These are phyloP conservation scores for Naematelia aurantialba DNA, from an alignment of 768 basidiomycete species.

Conservation along the genomic window DNA sequence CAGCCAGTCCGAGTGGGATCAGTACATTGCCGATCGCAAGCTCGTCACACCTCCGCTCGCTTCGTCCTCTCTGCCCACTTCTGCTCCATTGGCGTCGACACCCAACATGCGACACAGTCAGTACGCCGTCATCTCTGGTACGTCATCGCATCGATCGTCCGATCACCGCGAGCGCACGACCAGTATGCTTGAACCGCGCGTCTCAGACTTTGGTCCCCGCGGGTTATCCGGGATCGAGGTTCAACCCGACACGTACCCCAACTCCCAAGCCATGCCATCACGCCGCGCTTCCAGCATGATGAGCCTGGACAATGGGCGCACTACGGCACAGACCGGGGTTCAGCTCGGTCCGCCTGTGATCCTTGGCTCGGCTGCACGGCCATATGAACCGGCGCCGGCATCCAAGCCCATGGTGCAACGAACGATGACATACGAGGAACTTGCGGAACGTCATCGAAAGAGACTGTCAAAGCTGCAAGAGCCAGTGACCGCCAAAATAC, in stretches of 20 bases:
- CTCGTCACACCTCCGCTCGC: slow-evolving; percentile 68
- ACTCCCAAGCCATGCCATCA: not conserved
- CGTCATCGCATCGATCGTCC: slow-evolving; percentile 45
- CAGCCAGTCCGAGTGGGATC: slow-evolving; percentile 64
- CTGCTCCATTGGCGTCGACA: slow-evolving; percentile 53
- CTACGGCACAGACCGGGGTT: not conserved
- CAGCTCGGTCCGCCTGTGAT: slow-evolving; percentile 3
- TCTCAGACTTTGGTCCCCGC: slow-evolving; percentile 19
- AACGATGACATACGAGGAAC: slow-evolving; percentile 77
- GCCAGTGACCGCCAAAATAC: slow-evolving; percentile 75
- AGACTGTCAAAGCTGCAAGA: slow-evolving; percentile 77
- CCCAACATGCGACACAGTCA: slow-evolving; percentile 46
- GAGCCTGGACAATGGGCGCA: not conserved
- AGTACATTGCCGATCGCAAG: slow-evolving; percentile 78
- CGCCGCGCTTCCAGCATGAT: slow-evolving; percentile 11
- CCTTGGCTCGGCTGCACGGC: slow-evolving; percentile 5
- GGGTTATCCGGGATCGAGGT: not conserved
- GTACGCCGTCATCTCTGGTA: slow-evolving; percentile 53
- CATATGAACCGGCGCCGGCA: not conserved
- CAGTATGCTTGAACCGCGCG: slow-evolving; percentile 59
- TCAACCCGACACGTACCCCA: slow-evolving; percentile 14
- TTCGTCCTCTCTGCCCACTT: slow-evolving; percentile 60
- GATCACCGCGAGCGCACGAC: slow-evolving; percentile 68
- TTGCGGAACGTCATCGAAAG: slow-evolving; percentile 77
- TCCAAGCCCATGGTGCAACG: slow-evolving; percentile 6